A percentile compares a stretch with the other conserved stretches of the same genome.
Evolutionary conservation across 352 stramenopile species (phyloP).

Genomic region (Plasmopara viticola): DNA sequence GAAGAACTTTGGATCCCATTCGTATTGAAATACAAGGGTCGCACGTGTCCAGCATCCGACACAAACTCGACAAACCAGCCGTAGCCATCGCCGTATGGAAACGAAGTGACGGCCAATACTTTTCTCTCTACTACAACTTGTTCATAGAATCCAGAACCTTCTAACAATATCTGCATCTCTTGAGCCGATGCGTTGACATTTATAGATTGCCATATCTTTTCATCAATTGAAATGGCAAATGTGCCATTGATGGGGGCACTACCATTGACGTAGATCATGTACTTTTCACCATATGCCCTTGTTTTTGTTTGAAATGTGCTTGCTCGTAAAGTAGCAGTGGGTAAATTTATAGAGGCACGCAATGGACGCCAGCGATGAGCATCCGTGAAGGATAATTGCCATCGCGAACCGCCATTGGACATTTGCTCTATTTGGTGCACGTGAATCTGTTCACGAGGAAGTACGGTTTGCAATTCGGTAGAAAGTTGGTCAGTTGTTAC

Average conservation of each 20-base stretch:
- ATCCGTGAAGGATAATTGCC: background rate
- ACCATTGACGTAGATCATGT: constrained; percentile 35
- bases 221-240: constrained; percentile 25
- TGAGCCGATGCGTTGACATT: background rate
- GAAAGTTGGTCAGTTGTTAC: background rate
- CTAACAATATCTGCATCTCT: background rate
- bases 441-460: background rate
- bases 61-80: constrained; percentile 44
- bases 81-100: constrained; percentile 36
- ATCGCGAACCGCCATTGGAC: constrained; percentile 1
- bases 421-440: background rate
- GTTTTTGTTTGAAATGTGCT: background rate
- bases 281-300: constrained; percentile 22
- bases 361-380: background rate
- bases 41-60: constrained; percentile 27
- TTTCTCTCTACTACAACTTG: constrained; percentile 12
- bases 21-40: constrained; percentile 23
- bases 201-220: constrained; percentile 1
- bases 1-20: constrained; percentile 3
- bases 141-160: background rate
- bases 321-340: background rate
- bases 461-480: background rate
- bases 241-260: constrained; percentile 27
- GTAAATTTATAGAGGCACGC: background rate
- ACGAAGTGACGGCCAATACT: constrained; percentile 22